These are phyloP conservation scores for Alternaria gansuensis DNA, from an alignment of 2,329 filamentous ascomycete species.

Conservation along the genomic window DNA sequence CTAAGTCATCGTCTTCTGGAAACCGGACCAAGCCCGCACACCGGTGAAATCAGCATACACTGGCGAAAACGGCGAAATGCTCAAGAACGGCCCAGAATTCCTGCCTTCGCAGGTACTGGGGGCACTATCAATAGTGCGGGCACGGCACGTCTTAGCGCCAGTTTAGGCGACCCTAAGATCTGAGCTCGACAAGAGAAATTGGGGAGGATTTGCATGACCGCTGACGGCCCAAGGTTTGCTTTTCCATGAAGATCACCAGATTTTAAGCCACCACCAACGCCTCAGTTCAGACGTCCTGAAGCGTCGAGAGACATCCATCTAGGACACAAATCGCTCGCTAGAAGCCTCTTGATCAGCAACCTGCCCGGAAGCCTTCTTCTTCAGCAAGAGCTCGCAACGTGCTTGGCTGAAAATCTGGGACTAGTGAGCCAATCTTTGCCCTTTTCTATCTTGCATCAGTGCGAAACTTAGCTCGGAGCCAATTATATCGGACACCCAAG, in stretches of 20 bases:
- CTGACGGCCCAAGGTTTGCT: neutral
- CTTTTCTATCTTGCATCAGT: slow-evolving; percentile 10
- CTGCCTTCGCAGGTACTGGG: slow-evolving; percentile 6
- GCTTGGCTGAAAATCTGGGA: slow-evolving; percentile 1
- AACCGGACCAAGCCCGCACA: neutral
- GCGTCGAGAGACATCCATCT: neutral
- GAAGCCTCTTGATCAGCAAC: neutral
- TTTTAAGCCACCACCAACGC: slow-evolving; percentile 1
- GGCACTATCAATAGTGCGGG: slow-evolving; percentile 15
- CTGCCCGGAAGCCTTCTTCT: neutral
- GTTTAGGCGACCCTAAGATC: slow-evolving; percentile 9
- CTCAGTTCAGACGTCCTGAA: slow-evolving; percentile 4
- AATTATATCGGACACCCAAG: slow-evolving; percentile 8
- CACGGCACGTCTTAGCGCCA: slow-evolving; percentile 7
- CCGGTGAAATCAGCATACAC: neutral
- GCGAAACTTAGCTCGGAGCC: slow-evolving; percentile 14
- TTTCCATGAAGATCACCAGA: slow-evolving; percentile 6
- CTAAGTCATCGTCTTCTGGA: neutral
- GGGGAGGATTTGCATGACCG: slow-evolving; percentile 20
- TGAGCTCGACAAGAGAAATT: slow-evolving; percentile 11
- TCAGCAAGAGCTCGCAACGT: slow-evolving; percentile 6
- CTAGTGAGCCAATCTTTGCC: slow-evolving; percentile 11
- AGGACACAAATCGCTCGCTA: slow-evolving; percentile 1
- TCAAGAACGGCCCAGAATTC: slow-evolving; percentile 12
- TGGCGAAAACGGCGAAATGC: slow-evolving; percentile 9